Evolutionary conservation across 2,329 filamentous ascomycete species (phyloP).

Genomic region (Endoconidiophora laricicola): DNA sequence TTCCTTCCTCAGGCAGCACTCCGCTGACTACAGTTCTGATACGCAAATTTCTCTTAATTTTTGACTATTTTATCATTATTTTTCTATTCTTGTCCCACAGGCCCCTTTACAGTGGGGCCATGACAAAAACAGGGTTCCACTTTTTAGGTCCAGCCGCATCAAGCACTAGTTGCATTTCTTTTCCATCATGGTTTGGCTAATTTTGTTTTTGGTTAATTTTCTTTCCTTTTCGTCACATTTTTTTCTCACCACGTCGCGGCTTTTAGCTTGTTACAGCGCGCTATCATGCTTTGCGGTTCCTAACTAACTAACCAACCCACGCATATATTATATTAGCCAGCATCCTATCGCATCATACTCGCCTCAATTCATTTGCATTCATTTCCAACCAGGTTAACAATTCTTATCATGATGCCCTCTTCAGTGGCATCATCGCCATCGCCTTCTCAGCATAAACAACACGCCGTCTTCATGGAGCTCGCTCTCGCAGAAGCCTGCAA

Average conservation of each 20-base stretch:
- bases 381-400: neutral
- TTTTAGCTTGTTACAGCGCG: too few relatives aligned
- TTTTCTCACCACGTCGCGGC: neutral
- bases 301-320: neutral
- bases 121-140: neutral
- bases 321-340: neutral
- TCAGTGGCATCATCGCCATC: neutral
- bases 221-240: neutral
- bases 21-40: neutral
- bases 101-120: neutral
- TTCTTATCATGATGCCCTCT: too few relatives aligned
- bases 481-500: slow-evolving; percentile 11
- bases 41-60: neutral
- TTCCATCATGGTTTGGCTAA: neutral
- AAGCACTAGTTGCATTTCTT: slow-evolving; percentile 1
- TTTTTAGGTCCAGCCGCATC: slow-evolving; percentile 2
- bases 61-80: neutral
- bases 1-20: slow-evolving; percentile 1
- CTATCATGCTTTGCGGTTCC: too few relatives aligned
- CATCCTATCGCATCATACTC: neutral
- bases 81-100: neutral
- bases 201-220: neutral
- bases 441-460: neutral
- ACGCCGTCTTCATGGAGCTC: slow-evolving; percentile 2
- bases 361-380: neutral